Evolutionary conservation across 2,329 filamentous ascomycete genomes (phyloP).

Genomic region (Epichloe bromicola): DNA sequence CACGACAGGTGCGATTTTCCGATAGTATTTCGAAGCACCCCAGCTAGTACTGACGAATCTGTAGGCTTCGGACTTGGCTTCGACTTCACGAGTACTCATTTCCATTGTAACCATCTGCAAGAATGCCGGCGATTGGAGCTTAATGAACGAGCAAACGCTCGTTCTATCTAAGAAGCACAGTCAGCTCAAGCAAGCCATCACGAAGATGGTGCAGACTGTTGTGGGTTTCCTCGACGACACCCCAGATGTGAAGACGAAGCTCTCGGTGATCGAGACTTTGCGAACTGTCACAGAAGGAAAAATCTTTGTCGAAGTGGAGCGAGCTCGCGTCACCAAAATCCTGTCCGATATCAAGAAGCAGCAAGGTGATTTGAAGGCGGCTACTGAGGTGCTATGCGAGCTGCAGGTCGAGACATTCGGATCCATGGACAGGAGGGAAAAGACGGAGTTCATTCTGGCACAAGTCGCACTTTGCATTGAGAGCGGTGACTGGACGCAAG

Average conservation of each 20-base stretch:
- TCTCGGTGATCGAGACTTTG: slow-evolving; percentile 87
- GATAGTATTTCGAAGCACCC: slow-evolving; percentile 8
- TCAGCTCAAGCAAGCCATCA: slow-evolving; percentile 97
- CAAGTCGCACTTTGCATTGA: slow-evolving; percentile 93
- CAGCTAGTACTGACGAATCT: slow-evolving; percentile 7
- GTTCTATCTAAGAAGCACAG: slow-evolving; percentile 98
- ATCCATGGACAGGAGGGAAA: slow-evolving; percentile 92
- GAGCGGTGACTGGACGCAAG: slow-evolving; percentile 91
- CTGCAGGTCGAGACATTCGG: slow-evolving; percentile 98
- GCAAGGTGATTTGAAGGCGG: slow-evolving; percentile 81
- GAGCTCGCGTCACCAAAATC: slow-evolving; percentile 86
- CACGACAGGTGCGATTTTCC: slow-evolving; percentile 60
- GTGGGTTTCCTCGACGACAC: slow-evolving; percentile 85
- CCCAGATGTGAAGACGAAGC: slow-evolving; percentile 73
- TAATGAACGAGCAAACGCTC: slow-evolving; percentile 93
- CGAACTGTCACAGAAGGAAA: slow-evolving; percentile 97
- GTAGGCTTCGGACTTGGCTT: slow-evolving; percentile 87
- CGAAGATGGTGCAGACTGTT: slow-evolving; percentile 96
- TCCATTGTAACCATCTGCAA: slow-evolving; percentile 91
- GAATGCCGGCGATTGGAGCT: slow-evolving; percentile 78
- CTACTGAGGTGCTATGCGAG: slow-evolving; percentile 89
- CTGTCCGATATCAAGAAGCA: slow-evolving; percentile 95
- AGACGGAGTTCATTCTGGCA: slow-evolving; percentile 96
- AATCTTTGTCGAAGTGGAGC: slow-evolving; percentile 98
- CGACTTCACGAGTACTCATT: slow-evolving; percentile 78